Evolutionary conservation across 805 yeast genomes (phyloP), one percentile per base, ranked within the genome.

Genomic region (Priceomyces carsonii): DNA sequence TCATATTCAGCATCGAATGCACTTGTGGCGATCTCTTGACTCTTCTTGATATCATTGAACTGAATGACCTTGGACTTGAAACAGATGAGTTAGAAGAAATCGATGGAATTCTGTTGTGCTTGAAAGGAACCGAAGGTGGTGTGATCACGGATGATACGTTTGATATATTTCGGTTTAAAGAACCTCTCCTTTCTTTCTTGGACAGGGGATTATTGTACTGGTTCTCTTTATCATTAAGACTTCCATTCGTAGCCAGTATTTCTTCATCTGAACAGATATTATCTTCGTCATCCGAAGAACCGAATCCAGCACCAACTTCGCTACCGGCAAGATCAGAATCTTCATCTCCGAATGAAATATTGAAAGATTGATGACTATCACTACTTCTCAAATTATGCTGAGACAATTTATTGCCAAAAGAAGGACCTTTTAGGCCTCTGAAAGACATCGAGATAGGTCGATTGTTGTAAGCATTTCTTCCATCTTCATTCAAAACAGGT

Each of bases 361-460:
- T 63, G 28, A 68, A 58, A 26, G 67, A 61, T 47, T 67, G 71
- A 36, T 68, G 73, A 7, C 71, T 62, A 18, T 60, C 68, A 9
- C 65, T 55, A 28, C 53, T 51, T 20, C 71, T 50, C 4, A 62
- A 47, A 22, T 54, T 45, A 18, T 55, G 59, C 9, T 54, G 49
- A 3, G 53, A 43, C 8, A 59, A 41, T 20, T 51, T 50, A n/a
- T 63, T 57, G 14, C 71, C 71, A 43, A 79, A 73, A 2, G 77
- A 63, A 1, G 87, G 82, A 0, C 80, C 85, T 35, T 63, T 70
- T 36, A 82, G 54, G 0, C 89, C 89, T 42, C 73, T 73, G 57
- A 79, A 80, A 2, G 86, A 80, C 71, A 71, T 63, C 5, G 73
- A 70, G 8, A 70, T 58, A 14, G 77, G 74, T 22, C 73, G 45